phyloP scores from a whole-genome alignment of 768 basidiomycete genomes.

The Tricholoma terreum region DNA sequence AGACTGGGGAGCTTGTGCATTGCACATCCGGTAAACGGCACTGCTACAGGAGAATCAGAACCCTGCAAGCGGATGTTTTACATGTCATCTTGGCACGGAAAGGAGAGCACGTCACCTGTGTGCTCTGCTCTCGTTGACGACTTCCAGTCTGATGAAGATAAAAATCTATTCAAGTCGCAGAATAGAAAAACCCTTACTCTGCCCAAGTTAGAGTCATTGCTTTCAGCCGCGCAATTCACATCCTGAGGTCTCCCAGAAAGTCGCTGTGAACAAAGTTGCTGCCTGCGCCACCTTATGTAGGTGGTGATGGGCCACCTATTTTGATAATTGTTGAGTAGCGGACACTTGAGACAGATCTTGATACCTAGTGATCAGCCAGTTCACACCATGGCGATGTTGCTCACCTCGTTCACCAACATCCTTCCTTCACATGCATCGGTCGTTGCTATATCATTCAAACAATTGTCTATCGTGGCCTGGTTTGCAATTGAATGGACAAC shows the following conservation, averaged over 20 bases:
- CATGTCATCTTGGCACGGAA: background rate
- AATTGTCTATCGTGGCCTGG: background rate
- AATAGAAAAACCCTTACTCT: background rate
- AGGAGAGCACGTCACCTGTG: background rate
- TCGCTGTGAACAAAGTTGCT: background rate
- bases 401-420: background rate
- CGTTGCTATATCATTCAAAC: background rate
- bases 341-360: conserved; percentile 2
- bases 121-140: background rate
- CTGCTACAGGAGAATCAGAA: background rate
- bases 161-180: background rate
- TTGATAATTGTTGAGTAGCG: conserved; percentile 11
- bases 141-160: background rate
- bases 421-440: background rate
- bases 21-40: conserved; percentile 14
- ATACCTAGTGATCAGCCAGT: too few species aligned
- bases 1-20: conserved; percentile 15
- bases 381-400: background rate
- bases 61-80: background rate
- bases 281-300: conserved; percentile 13
- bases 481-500: background rate
- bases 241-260: background rate
- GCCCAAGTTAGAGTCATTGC: background rate
- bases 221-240: background rate
- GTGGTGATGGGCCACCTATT: conserved; percentile 24